Conservation (phyloP, 2,329 filamentous ascomycete species). For the Sarocladiaceae sp. region DNA sequence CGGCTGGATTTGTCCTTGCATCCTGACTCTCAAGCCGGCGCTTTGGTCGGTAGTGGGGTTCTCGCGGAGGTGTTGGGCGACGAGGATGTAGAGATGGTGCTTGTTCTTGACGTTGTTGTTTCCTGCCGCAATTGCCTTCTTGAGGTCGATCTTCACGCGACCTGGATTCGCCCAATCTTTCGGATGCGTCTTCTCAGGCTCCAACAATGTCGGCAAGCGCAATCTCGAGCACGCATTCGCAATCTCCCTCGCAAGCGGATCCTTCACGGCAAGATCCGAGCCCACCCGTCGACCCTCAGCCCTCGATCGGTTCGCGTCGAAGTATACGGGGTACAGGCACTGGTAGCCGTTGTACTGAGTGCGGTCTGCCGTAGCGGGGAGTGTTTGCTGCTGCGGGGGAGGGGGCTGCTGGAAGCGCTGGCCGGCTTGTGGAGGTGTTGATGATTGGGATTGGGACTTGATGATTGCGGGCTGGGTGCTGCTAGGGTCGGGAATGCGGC, state of each 20-base stretch:
- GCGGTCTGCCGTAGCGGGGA: slow-evolving; percentile 40
- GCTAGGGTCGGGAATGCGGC: slow-evolving; percentile 32
- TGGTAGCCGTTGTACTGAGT: slow-evolving; percentile 70
- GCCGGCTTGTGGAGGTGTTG: slow-evolving; percentile 25
- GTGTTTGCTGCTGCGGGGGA: slow-evolving; percentile 24
- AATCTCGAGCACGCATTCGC: slow-evolving; percentile 77
- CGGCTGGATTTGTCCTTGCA: slow-evolving; percentile 65
- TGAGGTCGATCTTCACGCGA: slow-evolving; percentile 76
- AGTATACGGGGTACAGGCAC: slow-evolving; percentile 94
- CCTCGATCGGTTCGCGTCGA: slow-evolving; percentile 71
- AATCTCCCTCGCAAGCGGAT: slow-evolving; percentile 86
- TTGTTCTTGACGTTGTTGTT: slow-evolving; percentile 60
- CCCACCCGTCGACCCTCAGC: slow-evolving; percentile 79
- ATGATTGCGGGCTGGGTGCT: slow-evolving; percentile 15
- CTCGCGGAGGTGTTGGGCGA: slow-evolving; percentile 69
- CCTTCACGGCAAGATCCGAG: slow-evolving; percentile 66
- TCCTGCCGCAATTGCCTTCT: slow-evolving; percentile 29
- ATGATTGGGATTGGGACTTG: slow-evolving; percentile 14
- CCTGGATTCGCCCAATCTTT: slow-evolving; percentile 98
- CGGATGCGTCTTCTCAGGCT: slow-evolving; percentile 88
- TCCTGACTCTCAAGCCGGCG: slow-evolving; percentile 65
- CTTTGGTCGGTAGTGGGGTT: slow-evolving; percentile 72
- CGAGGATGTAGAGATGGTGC: slow-evolving; percentile 80
- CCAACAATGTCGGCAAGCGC: slow-evolving; percentile 71
- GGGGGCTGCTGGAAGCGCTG: slow-evolving; percentile 22